Conservation (phyloP, 2,329 filamentous ascomycete species). For the Massarina eburnea region DNA sequence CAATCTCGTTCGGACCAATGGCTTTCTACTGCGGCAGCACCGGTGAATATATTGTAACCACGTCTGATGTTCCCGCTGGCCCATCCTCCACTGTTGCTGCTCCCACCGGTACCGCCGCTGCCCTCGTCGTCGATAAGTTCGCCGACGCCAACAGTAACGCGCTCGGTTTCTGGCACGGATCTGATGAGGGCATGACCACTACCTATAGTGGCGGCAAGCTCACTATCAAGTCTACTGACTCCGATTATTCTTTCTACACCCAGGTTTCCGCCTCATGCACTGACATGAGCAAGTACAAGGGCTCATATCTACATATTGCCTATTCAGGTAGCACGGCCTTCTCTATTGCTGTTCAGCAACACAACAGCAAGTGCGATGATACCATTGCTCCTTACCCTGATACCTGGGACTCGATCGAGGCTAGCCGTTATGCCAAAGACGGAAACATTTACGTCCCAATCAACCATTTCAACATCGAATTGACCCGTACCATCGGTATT, state of each 20-base stretch:
- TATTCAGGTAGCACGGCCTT: conserved; percentile 66
- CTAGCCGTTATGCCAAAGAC: conserved; percentile 58
- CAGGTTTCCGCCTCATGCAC: conserved; percentile 59
- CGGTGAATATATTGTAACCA: conserved; percentile 54
- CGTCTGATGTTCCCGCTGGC: conserved; percentile 44
- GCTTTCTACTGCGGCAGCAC: conserved; percentile 60
- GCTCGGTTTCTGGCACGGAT: conserved; percentile 66
- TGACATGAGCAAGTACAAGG: conserved; percentile 57
- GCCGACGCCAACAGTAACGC: conserved; percentile 56
- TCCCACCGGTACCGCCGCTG: conserved; percentile 51
- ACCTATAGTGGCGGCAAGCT: conserved; percentile 56
- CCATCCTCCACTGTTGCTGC: conserved; percentile 54
- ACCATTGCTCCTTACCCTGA: conserved; percentile 62
- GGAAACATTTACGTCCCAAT: conserved; percentile 68
- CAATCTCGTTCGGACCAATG: conserved; percentile 59
- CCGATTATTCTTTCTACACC: conserved; percentile 64
- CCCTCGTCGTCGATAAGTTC: conserved; percentile 65
- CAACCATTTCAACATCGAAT: conserved; percentile 65
- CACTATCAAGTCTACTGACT: conserved; percentile 59
- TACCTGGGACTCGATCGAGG: conserved; percentile 69
- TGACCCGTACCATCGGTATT: conserved; percentile 58
- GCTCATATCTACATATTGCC: conserved; percentile 65
- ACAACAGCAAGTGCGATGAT: conserved; percentile 63
- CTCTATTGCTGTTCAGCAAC: conserved; percentile 65
- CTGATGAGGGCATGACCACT: conserved; percentile 60